These are phyloP conservation scores for Aspergillus sclerotiicarbonarius DNA, from an alignment of 495 filamentous ascomycete species.

Conservation along the genomic window DNA sequence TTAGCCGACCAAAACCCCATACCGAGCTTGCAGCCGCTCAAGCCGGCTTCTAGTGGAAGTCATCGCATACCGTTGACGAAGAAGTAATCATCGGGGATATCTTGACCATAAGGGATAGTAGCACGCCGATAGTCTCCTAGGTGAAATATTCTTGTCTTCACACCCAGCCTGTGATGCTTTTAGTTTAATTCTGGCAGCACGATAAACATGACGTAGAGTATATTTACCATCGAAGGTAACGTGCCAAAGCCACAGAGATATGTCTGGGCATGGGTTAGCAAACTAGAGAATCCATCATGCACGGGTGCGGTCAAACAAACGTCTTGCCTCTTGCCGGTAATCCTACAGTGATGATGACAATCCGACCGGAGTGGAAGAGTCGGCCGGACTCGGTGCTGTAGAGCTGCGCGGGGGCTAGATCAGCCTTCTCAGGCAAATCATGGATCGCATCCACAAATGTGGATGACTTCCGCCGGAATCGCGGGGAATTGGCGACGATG, in stretches of 20 bases:
- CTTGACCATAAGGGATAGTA: conserved; percentile 77
- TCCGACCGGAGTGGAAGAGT: conserved; percentile 94
- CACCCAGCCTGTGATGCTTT: conserved; percentile 69
- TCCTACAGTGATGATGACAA: conserved; percentile 96
- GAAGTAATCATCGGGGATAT: conserved; percentile 97
- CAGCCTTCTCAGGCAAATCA: conserved; percentile 78
- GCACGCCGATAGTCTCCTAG: conserved; percentile 94
- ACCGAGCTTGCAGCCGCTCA: background rate
- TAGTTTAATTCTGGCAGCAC: conserved; percentile 14
- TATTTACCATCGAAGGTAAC: conserved; percentile 88
- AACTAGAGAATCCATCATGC: background rate
- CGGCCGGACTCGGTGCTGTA: conserved; percentile 97
- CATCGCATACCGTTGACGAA: conserved; percentile 70
- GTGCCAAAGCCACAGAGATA: conserved; percentile 89
- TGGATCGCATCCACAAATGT: conserved; percentile 98
- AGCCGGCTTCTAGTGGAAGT: background rate
- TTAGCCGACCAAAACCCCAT: conserved; percentile 3
- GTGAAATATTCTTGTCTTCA: conserved; percentile 97
- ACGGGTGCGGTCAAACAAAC: conserved; percentile 46
- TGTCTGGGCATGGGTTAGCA: conserved; percentile 53
- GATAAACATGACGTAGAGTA: background rate
- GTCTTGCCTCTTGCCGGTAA: conserved; percentile 96
- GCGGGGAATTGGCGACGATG: conserved; percentile 80
- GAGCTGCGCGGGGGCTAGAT: conserved; percentile 91
- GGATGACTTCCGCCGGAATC: conserved; percentile 81